Base-by-base conservation (phyloP, 768 basidiomycete genomes). In the Candolleomyces efflorescens region DNA sequence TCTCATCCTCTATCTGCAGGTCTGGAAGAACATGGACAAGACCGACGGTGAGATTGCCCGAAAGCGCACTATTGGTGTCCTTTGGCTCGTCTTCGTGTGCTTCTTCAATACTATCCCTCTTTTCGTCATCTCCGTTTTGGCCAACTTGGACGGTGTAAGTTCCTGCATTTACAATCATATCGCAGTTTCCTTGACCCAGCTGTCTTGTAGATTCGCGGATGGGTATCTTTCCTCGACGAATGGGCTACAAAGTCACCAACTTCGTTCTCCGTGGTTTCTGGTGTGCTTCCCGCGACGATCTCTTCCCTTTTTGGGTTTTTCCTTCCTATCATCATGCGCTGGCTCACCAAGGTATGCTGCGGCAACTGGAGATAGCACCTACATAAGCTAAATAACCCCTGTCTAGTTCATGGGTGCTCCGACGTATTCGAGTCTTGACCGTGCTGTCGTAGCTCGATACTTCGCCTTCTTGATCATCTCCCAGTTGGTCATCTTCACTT, bases 101-200 rank as follows among this genome's bases (percentile, higher is more conserved):
- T 94, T 94, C 76, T 84, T 98, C 77, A 95, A 99, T 77, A 98
- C 94, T 37, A 77, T 96, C 10, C 97, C 97, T 18, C 76, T 99
- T 17, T 83, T 95, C 67, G 76, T 92, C 61, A 94, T 98, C 61
- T 95, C 96, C 12, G 76, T 93, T 61, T 76, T 97, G 52, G 94
- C 97, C 63, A 98, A 99, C 74, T 78, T 99, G 76, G 81, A 87
- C 51, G 81, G 87, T 39, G 89, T 93, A 64, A 54, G 87, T 63
- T 22, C 24, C n/a, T 52, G 59, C 4, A 32, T 22, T 13, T 27
- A 1, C 49, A 6, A 52, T 27, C 36, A 22, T 50, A 36, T 32
- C 6, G 5, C 32, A 32, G n/a, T 32, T 58, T 23, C 13, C n/a
- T 10, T 39, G n/a, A 38, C 22, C 18, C 12, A 43, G 6, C 4